Conservation (phyloP, 192 early-diverging fungal species). For the Lunasporangiospora selenospora region DNA sequence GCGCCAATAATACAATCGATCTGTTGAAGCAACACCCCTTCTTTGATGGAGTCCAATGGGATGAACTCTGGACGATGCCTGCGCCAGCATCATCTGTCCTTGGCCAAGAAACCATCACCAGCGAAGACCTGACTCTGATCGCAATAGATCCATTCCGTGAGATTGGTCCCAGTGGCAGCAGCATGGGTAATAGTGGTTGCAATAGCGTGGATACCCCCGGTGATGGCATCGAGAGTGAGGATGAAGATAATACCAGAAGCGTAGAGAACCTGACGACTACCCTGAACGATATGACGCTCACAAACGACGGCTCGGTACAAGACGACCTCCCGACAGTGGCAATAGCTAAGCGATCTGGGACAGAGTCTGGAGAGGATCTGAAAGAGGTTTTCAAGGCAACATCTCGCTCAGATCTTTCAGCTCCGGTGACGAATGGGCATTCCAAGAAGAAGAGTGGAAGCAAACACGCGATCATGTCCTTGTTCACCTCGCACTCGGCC, state of each 20-base stretch:
- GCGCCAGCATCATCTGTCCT: slow-evolving; percentile 57
- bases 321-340: not conserved
- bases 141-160: slow-evolving; percentile 49
- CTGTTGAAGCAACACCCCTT: slow-evolving; percentile 81
- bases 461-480: slow-evolving; percentile 21
- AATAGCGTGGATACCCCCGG: no score
- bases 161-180: slow-evolving; percentile 13
- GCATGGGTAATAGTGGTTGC: slow-evolving; percentile 27
- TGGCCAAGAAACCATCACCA: slow-evolving; percentile 41
- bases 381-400: slow-evolving; percentile 8
- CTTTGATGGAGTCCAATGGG: slow-evolving; percentile 84
- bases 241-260: slow-evolving; percentile 9
- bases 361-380: not conserved
- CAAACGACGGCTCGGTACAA: not conserved
- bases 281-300: slow-evolving; percentile 1
- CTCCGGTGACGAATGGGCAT: slow-evolving; percentile 18
- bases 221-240: no score
- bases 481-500: slow-evolving; percentile 13
- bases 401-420: not conserved
- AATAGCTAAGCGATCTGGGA: not conserved
- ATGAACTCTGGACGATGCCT: slow-evolving; percentile 54
- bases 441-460: slow-evolving; percentile 27
- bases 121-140: slow-evolving; percentile 34
- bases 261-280: slow-evolving; percentile 11
- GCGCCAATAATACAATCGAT: slow-evolving; percentile 62